These are phyloP conservation scores for Ceratobasidium sp. DNA, from an alignment of 1,284 basidiomycete genomes.

Conservation along the genomic window DNA sequence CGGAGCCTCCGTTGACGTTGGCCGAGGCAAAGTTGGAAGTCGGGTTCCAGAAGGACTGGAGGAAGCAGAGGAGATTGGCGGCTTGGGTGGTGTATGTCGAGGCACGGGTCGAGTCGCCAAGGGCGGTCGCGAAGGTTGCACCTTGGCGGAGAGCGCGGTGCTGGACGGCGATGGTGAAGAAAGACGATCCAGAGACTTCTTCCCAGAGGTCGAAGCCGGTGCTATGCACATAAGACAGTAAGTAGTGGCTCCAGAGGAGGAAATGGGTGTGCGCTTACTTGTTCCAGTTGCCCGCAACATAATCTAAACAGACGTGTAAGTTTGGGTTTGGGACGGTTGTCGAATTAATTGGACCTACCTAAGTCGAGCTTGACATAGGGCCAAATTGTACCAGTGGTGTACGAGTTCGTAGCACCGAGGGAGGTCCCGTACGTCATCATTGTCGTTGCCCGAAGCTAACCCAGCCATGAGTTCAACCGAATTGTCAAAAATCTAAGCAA, in stretches of 20 bases:
- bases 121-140: slow-evolving; percentile 60
- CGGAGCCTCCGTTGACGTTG: slow-evolving; percentile 64
- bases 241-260: not conserved
- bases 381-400: slow-evolving; percentile 46
- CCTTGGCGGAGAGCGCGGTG: slow-evolving; percentile 68
- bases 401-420: slow-evolving; percentile 43
- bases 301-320: slow-evolving; percentile 25
- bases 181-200: slow-evolving; percentile 68
- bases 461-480: not conserved
- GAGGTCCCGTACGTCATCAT: slow-evolving; percentile 50
- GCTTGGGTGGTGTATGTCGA: slow-evolving; percentile 62
- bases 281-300: slow-evolving; percentile 49
- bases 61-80: slow-evolving; percentile 65
- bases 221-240: not conserved
- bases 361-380: slow-evolving; percentile 48
- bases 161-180: slow-evolving; percentile 70
- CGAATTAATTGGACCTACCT: not conserved
- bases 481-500: not conserved
- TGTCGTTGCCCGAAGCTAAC: slow-evolving; percentile 47
- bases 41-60: slow-evolving; percentile 55
- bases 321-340: not conserved
- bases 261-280: not conserved
- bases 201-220: slow-evolving; percentile 72
- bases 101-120: slow-evolving; percentile 57
- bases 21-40: slow-evolving; percentile 23